Conservation (phyloP, 169 alveolate species). For the Toxoplasma gondii region DNA sequence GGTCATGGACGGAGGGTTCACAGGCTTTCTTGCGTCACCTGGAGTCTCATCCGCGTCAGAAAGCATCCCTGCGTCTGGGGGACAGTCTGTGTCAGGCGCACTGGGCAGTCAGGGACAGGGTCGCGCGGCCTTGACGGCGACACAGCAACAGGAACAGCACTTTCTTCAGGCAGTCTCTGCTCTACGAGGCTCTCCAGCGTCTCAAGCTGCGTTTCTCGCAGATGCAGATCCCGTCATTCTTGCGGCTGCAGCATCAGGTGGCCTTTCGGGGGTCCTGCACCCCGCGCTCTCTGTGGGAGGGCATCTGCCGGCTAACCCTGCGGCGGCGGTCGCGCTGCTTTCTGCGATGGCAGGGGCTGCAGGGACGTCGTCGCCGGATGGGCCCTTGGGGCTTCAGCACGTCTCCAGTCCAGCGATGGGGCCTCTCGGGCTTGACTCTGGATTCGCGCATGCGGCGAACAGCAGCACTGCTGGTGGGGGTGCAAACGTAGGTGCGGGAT, state of each 20-base stretch:
- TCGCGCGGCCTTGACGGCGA: background rate
- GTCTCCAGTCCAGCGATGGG: background rate
- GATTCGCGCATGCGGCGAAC: background rate
- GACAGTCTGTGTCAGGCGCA: background rate
- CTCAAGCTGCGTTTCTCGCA: background rate
- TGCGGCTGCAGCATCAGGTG: background rate
- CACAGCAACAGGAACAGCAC: constrained; percentile 2
- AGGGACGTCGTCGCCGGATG: background rate
- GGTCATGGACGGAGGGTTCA: background rate
- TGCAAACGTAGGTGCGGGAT: background rate
- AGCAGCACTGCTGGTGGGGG: background rate
- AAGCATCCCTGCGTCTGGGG: background rate
- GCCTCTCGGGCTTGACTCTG: background rate
- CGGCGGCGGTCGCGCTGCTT: constrained; percentile 23
- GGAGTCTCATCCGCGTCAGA: background rate
- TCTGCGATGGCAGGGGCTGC: constrained; percentile 23
- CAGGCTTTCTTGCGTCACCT: background rate
- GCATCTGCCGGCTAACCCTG: background rate
- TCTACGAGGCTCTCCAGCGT: background rate
- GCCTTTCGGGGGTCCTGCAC: background rate
- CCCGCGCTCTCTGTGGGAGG: constrained; percentile 17
- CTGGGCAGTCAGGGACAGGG: background rate
- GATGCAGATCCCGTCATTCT: background rate
- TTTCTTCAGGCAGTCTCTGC: background rate
- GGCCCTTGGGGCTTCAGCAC: background rate